Base-by-base conservation (phyloP, 345 rosid species). In the Zanthoxylum bungeanum region DNA sequence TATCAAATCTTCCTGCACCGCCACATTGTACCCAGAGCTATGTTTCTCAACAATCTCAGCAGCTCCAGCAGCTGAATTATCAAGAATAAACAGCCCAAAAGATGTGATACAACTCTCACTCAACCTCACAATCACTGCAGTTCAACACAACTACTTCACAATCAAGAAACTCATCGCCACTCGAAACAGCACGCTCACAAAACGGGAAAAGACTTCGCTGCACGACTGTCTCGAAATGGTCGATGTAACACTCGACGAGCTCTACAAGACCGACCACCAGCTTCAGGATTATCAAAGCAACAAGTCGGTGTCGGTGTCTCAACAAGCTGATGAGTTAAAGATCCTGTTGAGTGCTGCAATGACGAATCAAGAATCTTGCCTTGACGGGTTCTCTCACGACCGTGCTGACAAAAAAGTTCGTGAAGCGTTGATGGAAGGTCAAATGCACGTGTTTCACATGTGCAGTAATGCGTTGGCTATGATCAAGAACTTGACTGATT, bases 301-400 rank as follows among this genome's bases (percentile, higher is more conserved):
- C 55, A 75, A 80, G 75, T 75, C 81, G 25, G 8, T 74, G 12
- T 27, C 72, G 2, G 47, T n/a, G n/a, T n/a, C n/a, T n/a, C n/a
- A 60, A 60, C 83, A 73, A 76, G 49, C 87, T 0, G 85, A 81
- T 14, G 83, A 83, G 50, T 81, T 86, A 36, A 78, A 80, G 73
- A 85, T 76, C 28, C 51, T 85, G 36, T 22, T 89, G 47, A 89
- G 93, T 27, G 80, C 83, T n/a, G 88, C 89, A 5, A 89, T 89
- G 72, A 85, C 93, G 53, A 85, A 89, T 69, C 93, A 85, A 50
- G 89, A 81, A 44, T 80, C 91, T 3, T 89, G 93, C 78, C 50
- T 86, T 10, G 91, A 89, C 25, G 93, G 93, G 0, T 83, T 89
- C 73, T 85, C 93, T 25, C 80, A 86, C 59, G 87, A 80, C 8